A percentile compares a stretch with the other conserved stretches of the same genome.
Evolutionary conservation across 1,284 basidiomycete species (phyloP).

Genomic region (Entoloma clypeatum): DNA sequence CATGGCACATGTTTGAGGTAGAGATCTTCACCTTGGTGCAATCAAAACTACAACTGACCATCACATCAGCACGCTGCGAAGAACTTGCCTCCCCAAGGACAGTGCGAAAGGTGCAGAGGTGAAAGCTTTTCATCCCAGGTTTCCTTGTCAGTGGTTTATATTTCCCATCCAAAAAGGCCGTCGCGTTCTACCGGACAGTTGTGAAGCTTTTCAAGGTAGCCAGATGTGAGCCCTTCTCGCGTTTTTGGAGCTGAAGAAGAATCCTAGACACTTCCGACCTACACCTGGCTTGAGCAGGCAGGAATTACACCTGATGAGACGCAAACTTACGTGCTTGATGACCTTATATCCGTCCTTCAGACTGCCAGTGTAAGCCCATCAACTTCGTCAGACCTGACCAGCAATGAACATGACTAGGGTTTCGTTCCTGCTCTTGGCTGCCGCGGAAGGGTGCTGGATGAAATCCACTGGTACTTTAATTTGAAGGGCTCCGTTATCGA

Average conservation of each 20-base stretch:
- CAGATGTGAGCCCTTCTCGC: neutral
- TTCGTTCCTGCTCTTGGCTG: conserved; percentile 61
- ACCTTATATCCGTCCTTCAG: conserved; percentile 56
- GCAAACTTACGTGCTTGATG: conserved; percentile 54
- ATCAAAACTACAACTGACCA: neutral
- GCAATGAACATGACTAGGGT: conserved; percentile 26
- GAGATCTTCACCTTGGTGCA: neutral
- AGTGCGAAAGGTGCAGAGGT: conserved; percentile 59
- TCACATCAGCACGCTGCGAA: conserved; percentile 50
- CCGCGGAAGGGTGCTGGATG: conserved; percentile 40
- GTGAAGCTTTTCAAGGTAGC: conserved; percentile 61
- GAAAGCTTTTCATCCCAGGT: conserved; percentile 4
- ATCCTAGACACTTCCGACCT: conserved; percentile 68
- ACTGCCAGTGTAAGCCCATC: conserved; percentile 49
- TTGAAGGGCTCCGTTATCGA: conserved; percentile 64
- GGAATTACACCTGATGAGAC: conserved; percentile 66
- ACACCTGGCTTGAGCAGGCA: conserved; percentile 61
- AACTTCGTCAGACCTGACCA: too few species aligned
- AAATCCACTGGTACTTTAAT: conserved; percentile 67
- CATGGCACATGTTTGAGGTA: conserved; percentile 78
- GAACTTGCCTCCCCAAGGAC: conserved; percentile 55
- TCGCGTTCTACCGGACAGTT: conserved; percentile 67
- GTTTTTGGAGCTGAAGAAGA: neutral
- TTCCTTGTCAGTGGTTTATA: neutral
- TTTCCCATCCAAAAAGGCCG: conserved; percentile 48